Conservation (phyloP, 345 rosid genomes). For the Draba incana region DNA sequence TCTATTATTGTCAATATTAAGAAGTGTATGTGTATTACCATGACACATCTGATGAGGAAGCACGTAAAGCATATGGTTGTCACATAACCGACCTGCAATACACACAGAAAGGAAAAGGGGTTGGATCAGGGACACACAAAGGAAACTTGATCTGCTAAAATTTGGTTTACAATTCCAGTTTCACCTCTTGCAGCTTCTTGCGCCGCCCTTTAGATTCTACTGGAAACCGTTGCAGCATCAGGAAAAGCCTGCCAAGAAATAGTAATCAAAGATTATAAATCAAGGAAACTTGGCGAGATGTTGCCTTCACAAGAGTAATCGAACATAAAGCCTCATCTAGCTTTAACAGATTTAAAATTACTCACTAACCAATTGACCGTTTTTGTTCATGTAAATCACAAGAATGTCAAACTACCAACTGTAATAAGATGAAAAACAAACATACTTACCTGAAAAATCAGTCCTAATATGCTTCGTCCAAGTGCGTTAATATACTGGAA, state of each 20-base stretch:
- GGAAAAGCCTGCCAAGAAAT: conserved; percentile 54
- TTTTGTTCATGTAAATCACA: too few relatives aligned
- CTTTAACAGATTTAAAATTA: too few relatives aligned
- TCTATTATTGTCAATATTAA: not conserved
- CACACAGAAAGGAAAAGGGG: not conserved
- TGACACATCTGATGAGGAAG: conserved; percentile 75
- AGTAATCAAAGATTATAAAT: conserved; percentile 10
- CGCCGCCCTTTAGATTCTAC: conserved; percentile 88
- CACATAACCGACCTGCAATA: conserved; percentile 74
- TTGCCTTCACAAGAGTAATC: not conserved
- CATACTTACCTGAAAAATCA: conserved; percentile 69
- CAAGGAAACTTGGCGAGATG: conserved; percentile 1
- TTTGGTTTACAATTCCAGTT: conserved; percentile 19
- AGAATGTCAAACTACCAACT: too few relatives aligned
- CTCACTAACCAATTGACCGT: too few relatives aligned
- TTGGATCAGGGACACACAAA: not conserved
- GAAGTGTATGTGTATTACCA: conserved; percentile 46
- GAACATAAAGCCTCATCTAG: too few relatives aligned
- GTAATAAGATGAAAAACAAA: too few relatives aligned
- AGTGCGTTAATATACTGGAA: conserved; percentile 71
- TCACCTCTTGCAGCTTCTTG: conserved; percentile 85
- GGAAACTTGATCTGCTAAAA: not conserved
- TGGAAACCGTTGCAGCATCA: conserved; percentile 83
- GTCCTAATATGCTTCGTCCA: conserved; percentile 61
- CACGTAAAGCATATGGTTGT: conserved; percentile 72